phyloP scores from a whole-genome alignment of 257 asterid genomes.

The Gentiana straminea region DNA sequence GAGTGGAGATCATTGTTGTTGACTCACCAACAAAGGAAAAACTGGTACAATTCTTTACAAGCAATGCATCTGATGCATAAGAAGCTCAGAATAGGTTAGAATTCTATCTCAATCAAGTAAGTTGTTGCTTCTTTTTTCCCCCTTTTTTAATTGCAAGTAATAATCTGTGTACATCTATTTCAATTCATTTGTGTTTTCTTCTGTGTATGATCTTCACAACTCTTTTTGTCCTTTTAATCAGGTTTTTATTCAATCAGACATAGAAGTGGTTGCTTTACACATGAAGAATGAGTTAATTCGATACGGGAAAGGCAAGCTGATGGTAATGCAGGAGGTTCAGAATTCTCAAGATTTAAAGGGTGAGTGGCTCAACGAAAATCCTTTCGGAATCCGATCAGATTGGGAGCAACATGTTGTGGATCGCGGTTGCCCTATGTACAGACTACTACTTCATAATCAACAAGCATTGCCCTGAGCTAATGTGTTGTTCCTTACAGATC shows the following conservation, averaged over 20 bases:
- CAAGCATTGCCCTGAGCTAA: constrained; percentile 9
- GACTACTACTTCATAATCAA: constrained; percentile 48
- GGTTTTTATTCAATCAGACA: constrained; percentile 92
- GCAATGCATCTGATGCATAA: no score
- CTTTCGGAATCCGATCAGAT: constrained; percentile 78
- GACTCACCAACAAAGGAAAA: no score
- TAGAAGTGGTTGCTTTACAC: constrained; percentile 59
- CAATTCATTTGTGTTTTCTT: no score
- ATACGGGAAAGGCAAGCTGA: constrained; percentile 57
- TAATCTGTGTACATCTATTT: no score
- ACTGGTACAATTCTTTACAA: no score
- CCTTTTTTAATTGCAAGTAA: no score
- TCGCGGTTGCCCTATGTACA: constrained; percentile 75
- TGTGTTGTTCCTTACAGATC: no score
- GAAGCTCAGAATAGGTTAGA: no score
- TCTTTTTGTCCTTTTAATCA: constrained; percentile 16
- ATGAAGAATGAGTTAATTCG: constrained; percentile 62
- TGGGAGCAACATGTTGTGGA: constrained; percentile 82
- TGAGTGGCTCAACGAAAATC: constrained; percentile 66
- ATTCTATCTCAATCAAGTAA: no score
- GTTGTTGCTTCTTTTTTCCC: no score
- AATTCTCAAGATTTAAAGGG: constrained; percentile 5
- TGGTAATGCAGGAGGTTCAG: constrained; percentile 20
- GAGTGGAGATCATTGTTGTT: no score
- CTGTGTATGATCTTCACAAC: no score